These are phyloP conservation scores for Colletotrichum navitas DNA, from an alignment of 2,329 filamentous ascomycete species.

Conservation along the genomic window DNA sequence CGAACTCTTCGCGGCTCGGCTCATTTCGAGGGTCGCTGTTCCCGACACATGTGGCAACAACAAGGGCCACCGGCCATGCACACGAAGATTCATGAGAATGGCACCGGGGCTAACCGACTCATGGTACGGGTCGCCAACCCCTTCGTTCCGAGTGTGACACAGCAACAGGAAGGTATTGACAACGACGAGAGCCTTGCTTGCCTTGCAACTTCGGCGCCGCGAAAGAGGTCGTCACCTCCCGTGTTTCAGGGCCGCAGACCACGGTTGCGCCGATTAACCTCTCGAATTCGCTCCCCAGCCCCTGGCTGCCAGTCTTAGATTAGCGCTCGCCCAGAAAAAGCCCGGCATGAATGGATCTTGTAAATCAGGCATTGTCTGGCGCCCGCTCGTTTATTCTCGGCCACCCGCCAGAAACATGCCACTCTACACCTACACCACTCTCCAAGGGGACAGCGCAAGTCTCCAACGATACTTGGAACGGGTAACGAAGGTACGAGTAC, in stretches of 20 bases:
- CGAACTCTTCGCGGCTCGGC: constrained; percentile 1
- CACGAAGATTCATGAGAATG: neutral
- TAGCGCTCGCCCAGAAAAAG: constrained; percentile 15
- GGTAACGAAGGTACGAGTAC: neutral
- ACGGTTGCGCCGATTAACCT: constrained; percentile 16
- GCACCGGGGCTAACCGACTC: neutral
- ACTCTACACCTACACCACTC: constrained; percentile 9
- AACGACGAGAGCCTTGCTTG: neutral
- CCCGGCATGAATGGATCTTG: constrained; percentile 9
- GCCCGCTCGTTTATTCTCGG: constrained; percentile 29
- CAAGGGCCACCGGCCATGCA: neutral
- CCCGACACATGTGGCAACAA: constrained; percentile 5
- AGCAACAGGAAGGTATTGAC: neutral
- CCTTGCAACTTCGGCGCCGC: constrained; percentile 19
- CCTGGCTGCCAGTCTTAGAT: neutral
- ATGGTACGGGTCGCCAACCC: neutral
- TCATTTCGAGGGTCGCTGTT: constrained; percentile 17
- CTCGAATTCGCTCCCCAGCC: constrained; percentile 3
- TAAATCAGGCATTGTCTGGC: constrained; percentile 9
- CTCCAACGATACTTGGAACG: constrained; percentile 26
- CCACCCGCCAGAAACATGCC: constrained; percentile 15
- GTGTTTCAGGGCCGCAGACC: constrained; percentile 25
- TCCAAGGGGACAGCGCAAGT: constrained; percentile 13
- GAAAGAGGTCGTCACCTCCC: constrained; percentile 19
- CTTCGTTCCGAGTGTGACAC: constrained; percentile 11